Conservation (phyloP, 2,329 filamentous ascomycete species). For the Diaporthe sp. region DNA sequence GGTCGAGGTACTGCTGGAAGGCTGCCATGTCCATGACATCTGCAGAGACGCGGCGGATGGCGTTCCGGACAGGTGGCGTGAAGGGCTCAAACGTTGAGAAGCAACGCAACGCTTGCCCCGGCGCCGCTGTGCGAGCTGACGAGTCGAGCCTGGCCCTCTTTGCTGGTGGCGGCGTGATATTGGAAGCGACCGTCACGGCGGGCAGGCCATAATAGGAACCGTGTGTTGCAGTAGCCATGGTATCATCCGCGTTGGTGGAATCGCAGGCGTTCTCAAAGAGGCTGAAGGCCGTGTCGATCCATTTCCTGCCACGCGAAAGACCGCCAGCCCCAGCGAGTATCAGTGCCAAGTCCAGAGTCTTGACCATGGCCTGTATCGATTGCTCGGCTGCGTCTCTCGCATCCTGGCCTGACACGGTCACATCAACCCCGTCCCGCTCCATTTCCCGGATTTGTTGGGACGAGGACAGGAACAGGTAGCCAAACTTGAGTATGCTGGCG, state of each 20-base stretch:
- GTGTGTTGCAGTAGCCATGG: not conserved
- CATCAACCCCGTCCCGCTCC: not conserved
- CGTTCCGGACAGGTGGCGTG: conserved; percentile 56
- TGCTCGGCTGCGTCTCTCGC: conserved; percentile 34
- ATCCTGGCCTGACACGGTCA: conserved; percentile 3
- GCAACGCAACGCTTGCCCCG: conserved; percentile 41
- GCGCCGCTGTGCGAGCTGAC: not conserved
- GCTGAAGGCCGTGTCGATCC: conserved; percentile 66
- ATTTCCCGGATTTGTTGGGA: not conserved
- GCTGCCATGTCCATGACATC: conserved; percentile 63
- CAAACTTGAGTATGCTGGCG: conserved; percentile 74
- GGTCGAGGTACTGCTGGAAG: conserved; percentile 74
- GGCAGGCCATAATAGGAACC: not conserved
- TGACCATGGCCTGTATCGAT: conserved; percentile 70
- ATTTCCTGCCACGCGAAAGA: conserved; percentile 60
- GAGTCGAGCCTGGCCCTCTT: conserved; percentile 24
- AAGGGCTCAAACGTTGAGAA: conserved; percentile 57
- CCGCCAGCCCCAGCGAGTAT: conserved; percentile 79
- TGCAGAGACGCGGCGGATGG: conserved; percentile 57
- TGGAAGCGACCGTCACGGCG: conserved; percentile 32
- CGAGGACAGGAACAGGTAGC: conserved; percentile 49
- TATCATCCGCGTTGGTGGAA: conserved; percentile 1
- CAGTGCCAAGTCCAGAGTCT: conserved; percentile 79
- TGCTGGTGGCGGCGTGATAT: conserved; percentile 11
- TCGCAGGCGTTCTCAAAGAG: conserved; percentile 53